Evolutionary conservation across 1,139 yeast genomes (phyloP), one percentile per base, ranked within the genome.

Genomic region (Geotrichum cucujoidarum): DNA sequence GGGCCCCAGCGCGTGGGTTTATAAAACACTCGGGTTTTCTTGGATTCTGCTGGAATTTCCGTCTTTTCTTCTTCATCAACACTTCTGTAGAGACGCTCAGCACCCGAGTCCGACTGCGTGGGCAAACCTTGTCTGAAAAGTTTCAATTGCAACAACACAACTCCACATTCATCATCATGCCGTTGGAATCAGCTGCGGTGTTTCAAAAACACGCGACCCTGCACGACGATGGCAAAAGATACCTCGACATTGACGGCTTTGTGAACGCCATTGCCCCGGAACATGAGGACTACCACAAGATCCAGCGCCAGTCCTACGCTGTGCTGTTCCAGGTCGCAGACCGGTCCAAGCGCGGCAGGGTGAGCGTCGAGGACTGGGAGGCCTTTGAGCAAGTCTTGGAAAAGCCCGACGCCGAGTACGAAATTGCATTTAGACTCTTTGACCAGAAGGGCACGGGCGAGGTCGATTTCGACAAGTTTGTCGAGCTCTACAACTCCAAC

Each of bases 351-450:
- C 37, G 45, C 8, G 73, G 72, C 34, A 50, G 53, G 22, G 66
- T 69, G 31, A 58, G 68, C 17, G 52, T 69, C 65, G 57, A 61
- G 48, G 74, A 70, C 57, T 70, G 74, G 74, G 51, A 53, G 40
- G 65, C 66, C 36, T 70, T 70, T 52, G 72, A 69, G 53, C 58
- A 61, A 49, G 55, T 67, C 51, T 63, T 68, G 51, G 68, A 63
- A 53, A 64, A 65, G 40, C 75, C 76, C 35, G 75, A 74, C 32
- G 77, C 78, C 36, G 77, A 68, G 55, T 69, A 64, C 54, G 75
- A 72, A 50, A 74, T 69, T 41, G 72, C 71, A 7, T 74, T 65
- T 54, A 62, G 72, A 14, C 63, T 71, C 43, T 71, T 71, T 49
- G 43, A 39, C 17, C 74, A 71, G 57, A 4, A 33, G 2, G 35